A percentile compares a stretch with the other conserved stretches of the same genome.
Conservation (phyloP, 2,329 filamentous ascomycete species). For the Ophiostoma triangulosporum region DNA sequence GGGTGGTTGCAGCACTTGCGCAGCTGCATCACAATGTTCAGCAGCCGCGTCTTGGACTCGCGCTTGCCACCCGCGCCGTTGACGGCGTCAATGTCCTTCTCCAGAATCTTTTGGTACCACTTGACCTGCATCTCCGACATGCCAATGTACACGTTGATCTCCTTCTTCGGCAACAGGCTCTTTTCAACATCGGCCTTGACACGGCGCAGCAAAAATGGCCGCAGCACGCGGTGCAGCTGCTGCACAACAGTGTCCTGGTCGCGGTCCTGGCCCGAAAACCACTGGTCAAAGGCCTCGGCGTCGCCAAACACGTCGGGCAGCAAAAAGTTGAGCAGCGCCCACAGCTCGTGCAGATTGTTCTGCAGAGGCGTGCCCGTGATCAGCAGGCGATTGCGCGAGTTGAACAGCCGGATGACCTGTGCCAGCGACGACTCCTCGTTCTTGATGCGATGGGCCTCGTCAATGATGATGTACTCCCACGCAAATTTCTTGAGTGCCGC, state of each 20-base stretch:
- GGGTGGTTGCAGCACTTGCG: constrained; percentile 98
- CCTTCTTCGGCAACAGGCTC: constrained; percentile 92
- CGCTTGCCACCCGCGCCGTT: constrained; percentile 93
- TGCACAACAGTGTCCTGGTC: constrained; percentile 95
- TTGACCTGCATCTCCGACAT: constrained; percentile 99
- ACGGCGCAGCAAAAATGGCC: constrained; percentile 85
- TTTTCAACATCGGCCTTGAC: constrained; percentile 98
- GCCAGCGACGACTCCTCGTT: constrained; percentile 96
- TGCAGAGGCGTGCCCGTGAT: constrained; percentile 96
- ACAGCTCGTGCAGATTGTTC: constrained; percentile 95
- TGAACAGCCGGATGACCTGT: constrained; percentile 91
- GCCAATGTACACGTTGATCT: constrained; percentile 90
- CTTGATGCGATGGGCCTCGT: constrained; percentile 97
- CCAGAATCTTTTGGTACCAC: constrained; percentile 98
- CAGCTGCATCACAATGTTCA: constrained; percentile 99
- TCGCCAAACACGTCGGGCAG: constrained; percentile 98
- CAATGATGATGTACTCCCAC: constrained; percentile 99
- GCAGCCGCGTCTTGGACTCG: constrained; percentile 88
- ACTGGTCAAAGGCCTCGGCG: constrained; percentile 90
- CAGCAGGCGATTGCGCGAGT: constrained; percentile 83
- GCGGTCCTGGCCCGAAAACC: constrained; percentile 82
- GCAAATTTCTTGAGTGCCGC: constrained; percentile 91
- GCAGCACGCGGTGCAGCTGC: constrained; percentile 82
- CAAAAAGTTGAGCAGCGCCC: constrained; percentile 93
- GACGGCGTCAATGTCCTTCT: constrained; percentile 97